Conservation (phyloP, 2,329 filamentous ascomycete genomes). For the Ampelomyces quisqualis region DNA sequence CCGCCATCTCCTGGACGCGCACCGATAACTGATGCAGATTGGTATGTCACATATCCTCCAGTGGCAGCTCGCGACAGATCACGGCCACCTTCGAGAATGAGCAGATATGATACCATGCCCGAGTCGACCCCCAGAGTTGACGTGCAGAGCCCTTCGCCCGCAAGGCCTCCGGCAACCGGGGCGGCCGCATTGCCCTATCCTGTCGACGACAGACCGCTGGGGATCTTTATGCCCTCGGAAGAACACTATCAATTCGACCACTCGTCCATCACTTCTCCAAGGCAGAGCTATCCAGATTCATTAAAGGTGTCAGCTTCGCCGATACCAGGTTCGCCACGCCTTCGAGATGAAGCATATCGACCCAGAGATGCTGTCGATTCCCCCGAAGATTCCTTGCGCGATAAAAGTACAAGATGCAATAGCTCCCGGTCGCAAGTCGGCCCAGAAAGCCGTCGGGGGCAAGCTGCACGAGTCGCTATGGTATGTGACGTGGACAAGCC, state of each 20-base stretch:
- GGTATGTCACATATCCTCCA: slow-evolving; percentile 37
- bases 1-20: slow-evolving; percentile 21
- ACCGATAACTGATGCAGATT: slow-evolving; percentile 30
- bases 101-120: slow-evolving; percentile 34
- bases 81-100: slow-evolving; percentile 30
- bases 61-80: slow-evolving; percentile 23
- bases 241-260: slow-evolving; percentile 45
- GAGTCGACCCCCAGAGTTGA: slow-evolving; percentile 35
- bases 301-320: slow-evolving; percentile 24
- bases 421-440: slow-evolving; percentile 30
- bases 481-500: slow-evolving; percentile 26
- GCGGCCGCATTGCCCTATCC: slow-evolving; percentile 47
- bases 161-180: slow-evolving; percentile 26
- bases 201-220: slow-evolving; percentile 43
- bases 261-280: slow-evolving; percentile 22
- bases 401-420: slow-evolving; percentile 27
- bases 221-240: slow-evolving; percentile 48
- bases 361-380: slow-evolving; percentile 10
- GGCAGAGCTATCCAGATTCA: slow-evolving; percentile 26
- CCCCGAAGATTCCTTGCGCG: slow-evolving; percentile 25
- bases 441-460: slow-evolving; percentile 26
- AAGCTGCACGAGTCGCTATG: slow-evolving; percentile 7
- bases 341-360: slow-evolving; percentile 16
- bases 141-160: slow-evolving; percentile 36
- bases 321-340: slow-evolving; percentile 23